Evolutionary conservation across 2,329 filamentous ascomycete species (phyloP), one percentile per base, ranked within the genome.

Genomic region (Penicillium crustosum): DNA sequence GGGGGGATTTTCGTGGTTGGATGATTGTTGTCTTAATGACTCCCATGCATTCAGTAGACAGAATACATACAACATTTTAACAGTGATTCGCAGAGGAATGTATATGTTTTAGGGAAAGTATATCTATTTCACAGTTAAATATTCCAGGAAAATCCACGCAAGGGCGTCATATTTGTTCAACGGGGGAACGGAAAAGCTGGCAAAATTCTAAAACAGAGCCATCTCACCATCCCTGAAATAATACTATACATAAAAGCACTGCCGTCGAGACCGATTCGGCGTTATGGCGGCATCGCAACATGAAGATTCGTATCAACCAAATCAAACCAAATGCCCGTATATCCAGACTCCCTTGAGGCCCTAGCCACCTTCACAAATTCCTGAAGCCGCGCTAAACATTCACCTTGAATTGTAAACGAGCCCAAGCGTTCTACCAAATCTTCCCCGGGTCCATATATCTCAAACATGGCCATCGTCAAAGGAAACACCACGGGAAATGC

Each of bases 401-500:
- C 55, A 38, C 48, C 62, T 39, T 66, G 65, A 2, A 66, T 57
- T 0, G 64, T 55, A 38, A 65, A 67, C 1, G 61, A 45, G 0
- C 64, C 43, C 29, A 70, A 48, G 23, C 43, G 55, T 33, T 68
- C 63, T 53, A 65, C 52, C 29, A 69, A 48, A 31, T 61, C 56
- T 35, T 68, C 62, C 0, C 65, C 62, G 2, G 63, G 58, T 13
- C 61, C 62, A 33, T 64, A 36, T 15, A 68, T 53, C 44, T 70
- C 68, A 6, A 69, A 50, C 63, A 66, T 66, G 6, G 66, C 65
- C 50, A 68, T 47, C 9, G 62, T 64, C 43, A 69, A 55, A 4
- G 68, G 67, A 15, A 70, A 65, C 1, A 64, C 60, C 12, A 68
- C 59, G 2, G 63, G 61, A n/a, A 68, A 54, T 6, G 66, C 61